Evolutionary conservation across 306 rosid species (phyloP), one percentile per base, ranked within the genome.

Genomic region (Nissolia schottii): DNA sequence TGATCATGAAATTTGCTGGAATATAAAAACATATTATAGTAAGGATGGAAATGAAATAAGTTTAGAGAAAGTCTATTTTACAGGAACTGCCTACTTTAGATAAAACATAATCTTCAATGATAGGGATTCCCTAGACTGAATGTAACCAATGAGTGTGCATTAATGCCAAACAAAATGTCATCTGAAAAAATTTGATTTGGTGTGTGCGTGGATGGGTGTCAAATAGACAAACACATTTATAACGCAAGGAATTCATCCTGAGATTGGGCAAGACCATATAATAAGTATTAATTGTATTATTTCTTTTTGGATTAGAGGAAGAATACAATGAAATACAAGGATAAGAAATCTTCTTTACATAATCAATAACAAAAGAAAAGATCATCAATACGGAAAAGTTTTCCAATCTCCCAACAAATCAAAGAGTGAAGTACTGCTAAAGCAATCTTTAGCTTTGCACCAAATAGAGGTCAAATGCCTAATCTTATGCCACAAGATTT

Each of bases 1-100:
- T 45, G 75, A 32, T 79, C 64, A 20, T 35, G 48, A 85, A 77
- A 76, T 50, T 49, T 32, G 56, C 18, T 71, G 67, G 23, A 50
- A 25, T 22, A 61, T 2, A 23, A 40, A 66, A 31, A 31, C 23
- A 41, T 19, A 18, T 49, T 29, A 56, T 8, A 49, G 28, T 16
- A 40, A 63, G 49, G 20, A 64, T 54, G 46, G 28, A 6, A 40
- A n/a, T 37, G 46, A 10, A 58, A 34, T 24, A 19, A 78, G 49
- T 12, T 28, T 57, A 45, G 14, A 43, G 14, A 34, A 53, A 70
- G 29, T 18, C 5, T 15, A 54, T 49, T 51, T 54, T 32, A 8
- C 55, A 56, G 14, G 12, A 34, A 51, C 27, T 40, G 48, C 10
- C 0, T 38, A 38, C 8, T 5, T 7, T 35, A n/a, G n/a, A n/a